Percentiles rank a stretch among this genome's conserved stretches.
phyloP scores from a whole-genome alignment of 352 stramenopile genomes.

The Globisporangium sylvaticum region DNA sequence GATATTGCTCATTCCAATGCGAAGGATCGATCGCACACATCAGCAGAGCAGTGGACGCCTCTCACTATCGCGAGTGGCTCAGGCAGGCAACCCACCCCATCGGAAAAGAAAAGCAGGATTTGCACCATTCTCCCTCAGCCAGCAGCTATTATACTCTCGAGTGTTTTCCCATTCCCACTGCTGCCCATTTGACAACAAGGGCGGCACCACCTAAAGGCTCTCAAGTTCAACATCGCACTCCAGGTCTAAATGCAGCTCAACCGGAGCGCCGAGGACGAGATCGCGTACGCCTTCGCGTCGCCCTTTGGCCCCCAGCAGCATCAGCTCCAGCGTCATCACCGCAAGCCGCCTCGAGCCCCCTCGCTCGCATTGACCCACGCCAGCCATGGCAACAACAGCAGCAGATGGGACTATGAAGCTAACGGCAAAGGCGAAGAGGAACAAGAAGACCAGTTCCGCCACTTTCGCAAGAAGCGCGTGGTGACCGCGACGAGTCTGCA shows the following conservation, averaged over 20 bases:
- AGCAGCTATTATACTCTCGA: too few species aligned
- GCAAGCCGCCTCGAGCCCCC: background rate
- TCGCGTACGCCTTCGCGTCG: constrained; percentile 8
- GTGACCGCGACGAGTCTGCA: constrained; percentile 4
- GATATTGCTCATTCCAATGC: too few species aligned
- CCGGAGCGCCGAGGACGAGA: background rate
- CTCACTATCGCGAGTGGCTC: background rate
- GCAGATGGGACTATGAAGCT: background rate
- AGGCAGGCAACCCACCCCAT: background rate
- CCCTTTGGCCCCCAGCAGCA: background rate
- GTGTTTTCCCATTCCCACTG: background rate
- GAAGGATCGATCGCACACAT: too few species aligned
- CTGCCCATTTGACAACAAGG: background rate
- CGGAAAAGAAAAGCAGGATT: background rate
- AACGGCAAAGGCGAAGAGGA: background rate
- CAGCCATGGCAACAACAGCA: background rate
- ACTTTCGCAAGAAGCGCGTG: constrained; percentile 9
- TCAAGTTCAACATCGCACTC: background rate
- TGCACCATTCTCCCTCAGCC: background rate
- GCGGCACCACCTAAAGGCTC: background rate
- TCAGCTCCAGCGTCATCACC: background rate
- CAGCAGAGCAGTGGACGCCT: too few species aligned
- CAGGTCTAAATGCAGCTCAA: background rate
- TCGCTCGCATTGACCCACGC: background rate
- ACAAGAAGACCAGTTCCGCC: background rate